Conservation (phyloP, 108 stramenopile genomes). For the Chaetoceros tenuissimus region DNA sequence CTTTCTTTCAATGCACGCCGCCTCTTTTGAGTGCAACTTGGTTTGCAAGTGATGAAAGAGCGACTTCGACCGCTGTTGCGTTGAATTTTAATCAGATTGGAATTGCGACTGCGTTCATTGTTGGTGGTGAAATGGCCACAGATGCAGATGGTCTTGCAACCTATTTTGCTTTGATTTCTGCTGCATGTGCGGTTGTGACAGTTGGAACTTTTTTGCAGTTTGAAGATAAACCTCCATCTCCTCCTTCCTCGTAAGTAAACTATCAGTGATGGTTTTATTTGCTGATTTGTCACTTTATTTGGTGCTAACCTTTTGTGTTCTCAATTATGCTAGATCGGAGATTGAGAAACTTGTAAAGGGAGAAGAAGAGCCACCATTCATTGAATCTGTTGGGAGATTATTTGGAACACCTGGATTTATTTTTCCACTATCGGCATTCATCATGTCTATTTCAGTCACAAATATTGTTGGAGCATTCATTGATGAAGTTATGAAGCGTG, state of each 20-base stretch:
- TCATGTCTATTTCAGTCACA: constrained; percentile 19
- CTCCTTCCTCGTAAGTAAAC: constrained; percentile 27
- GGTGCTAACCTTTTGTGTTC: background rate
- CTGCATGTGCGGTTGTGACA: constrained; percentile 24
- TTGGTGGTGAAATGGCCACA: constrained; percentile 53
- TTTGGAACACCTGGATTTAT: constrained; percentile 19
- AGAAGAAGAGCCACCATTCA: constrained; percentile 24
- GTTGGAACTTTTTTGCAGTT: constrained; percentile 51
- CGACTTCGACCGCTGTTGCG: constrained; percentile 55
- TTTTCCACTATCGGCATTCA: constrained; percentile 18
- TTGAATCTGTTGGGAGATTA: constrained; percentile 11
- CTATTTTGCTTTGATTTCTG: constrained; percentile 48
- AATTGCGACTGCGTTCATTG: constrained; percentile 68
- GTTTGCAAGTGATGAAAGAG: constrained; percentile 58
- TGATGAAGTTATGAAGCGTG: constrained; percentile 81
- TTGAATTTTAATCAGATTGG: constrained; percentile 75
- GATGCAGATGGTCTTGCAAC: constrained; percentile 22
- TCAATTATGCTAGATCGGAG: constrained; percentile 23
- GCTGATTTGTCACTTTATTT: background rate
- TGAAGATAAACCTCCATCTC: constrained; percentile 36
- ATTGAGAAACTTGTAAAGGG: constrained; percentile 26
- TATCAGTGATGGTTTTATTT: background rate
- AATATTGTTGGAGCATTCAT: constrained; percentile 61
- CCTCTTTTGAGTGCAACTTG: constrained; percentile 53
- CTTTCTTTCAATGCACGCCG: constrained; percentile 75